Base-by-base conservation (phyloP, 208 protist genomes). In the Crithidia sp. region DNA sequence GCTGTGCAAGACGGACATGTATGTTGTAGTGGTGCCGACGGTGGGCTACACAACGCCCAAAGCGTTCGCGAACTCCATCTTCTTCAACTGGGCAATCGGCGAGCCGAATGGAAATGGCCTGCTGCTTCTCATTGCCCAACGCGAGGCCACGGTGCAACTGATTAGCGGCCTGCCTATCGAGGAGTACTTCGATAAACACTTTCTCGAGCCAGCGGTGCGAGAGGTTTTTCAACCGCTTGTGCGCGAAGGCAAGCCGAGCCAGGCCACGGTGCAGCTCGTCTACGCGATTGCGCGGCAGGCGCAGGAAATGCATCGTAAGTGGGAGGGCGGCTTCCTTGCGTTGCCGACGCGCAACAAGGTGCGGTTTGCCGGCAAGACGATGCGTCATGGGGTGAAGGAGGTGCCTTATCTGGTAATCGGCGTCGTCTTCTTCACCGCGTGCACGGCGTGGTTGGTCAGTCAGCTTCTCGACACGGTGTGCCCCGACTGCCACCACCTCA, bases 151-250 rank as follows among this genome's bases (percentile, higher is more conserved):
- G 5, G 89, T 96, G 53, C 89, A 94, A 62, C 83, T 96, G 12
- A 79, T 96, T 36, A 77, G 84, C 45, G 91, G 88, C 58, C 80
- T 80, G 50, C 83, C 87, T 19, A 91, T 96, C 49, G 87, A 90
- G 72, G 84, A 94, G 76, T 96, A 93, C 77, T 96, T 96, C 71
- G 85, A 79, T 59, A 62, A 64, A 4, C 75, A 91, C 17, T 94
- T 96, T 62, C 67, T 94, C 12, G 76, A 85, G 45, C 87, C 87
- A 0, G 86, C 86, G 43, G 89, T 96, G 56, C 70, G 67, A 52
- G 87, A 94, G 50, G 85, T 96, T 17, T 93, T 96, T 43, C 88
- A 92, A 70, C 91, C 89, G 16, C 87, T 96, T n/a, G 83, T 96
- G 39, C 78, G 82, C 0, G 88, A 91, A 17, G 91, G 91, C 4